A percentile compares a stretch with the other conserved stretches of the same genome.
Conservation (phyloP, 495 filamentous ascomycete species). For the Terfezia boudieri region DNA sequence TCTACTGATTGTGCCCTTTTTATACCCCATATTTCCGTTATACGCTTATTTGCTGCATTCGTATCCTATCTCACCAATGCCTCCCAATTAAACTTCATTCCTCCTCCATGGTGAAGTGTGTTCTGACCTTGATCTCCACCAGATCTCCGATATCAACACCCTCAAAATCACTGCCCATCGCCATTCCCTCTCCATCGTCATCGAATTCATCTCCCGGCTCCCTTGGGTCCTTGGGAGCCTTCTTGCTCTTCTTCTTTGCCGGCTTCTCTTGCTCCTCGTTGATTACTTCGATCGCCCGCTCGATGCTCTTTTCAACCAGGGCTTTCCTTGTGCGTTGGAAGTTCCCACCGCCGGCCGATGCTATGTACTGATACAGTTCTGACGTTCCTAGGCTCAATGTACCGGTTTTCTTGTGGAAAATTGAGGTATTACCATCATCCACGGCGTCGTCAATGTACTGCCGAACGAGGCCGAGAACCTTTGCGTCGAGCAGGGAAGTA, state of each 20-base stretch:
- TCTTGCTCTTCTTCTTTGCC: conserved; percentile 14
- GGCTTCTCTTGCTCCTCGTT: conserved; percentile 31
- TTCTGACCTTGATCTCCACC: conserved; percentile 12
- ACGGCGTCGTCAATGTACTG: conserved; percentile 12
- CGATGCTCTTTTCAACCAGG: conserved; percentile 62
- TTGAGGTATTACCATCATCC: conserved; percentile 4
- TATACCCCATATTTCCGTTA: conserved; percentile 45
- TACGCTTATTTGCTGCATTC: conserved; percentile 53
- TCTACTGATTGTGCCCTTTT: conserved; percentile 20
- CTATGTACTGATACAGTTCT: conserved; percentile 11
- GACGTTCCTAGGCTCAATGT: conserved; percentile 9
- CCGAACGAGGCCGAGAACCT: conserved; percentile 13
- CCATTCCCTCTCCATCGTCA: conserved; percentile 28
- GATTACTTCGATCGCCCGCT: conserved; percentile 56
- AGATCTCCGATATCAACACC: conserved; percentile 29
- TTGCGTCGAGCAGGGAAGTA: conserved; percentile 9
- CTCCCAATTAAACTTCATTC: not conserved
- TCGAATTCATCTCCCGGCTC: conserved; percentile 7
- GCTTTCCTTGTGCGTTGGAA: conserved; percentile 14
- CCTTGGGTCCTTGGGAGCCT: too few relatives aligned
- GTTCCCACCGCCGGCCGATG: conserved; percentile 4
- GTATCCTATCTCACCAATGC: conserved; percentile 24
- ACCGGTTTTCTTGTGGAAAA: not conserved
- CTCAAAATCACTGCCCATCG: conserved; percentile 42
- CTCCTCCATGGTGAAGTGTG: not conserved